Conservation (phyloP, 2,329 filamentous ascomycete species). For the Verticillium isaacii region DNA sequence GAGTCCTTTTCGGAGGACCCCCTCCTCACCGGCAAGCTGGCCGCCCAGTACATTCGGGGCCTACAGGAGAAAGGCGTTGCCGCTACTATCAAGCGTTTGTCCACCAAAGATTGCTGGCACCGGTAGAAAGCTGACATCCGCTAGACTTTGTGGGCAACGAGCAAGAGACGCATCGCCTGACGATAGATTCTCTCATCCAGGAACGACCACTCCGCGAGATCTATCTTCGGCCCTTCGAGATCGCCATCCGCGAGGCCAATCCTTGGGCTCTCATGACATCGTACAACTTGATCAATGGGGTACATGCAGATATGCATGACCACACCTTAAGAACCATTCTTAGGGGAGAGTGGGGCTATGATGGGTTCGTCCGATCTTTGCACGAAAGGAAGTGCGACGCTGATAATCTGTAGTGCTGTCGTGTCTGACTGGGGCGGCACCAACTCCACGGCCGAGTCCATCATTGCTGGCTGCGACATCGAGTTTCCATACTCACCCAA, state of each 20-base stretch:
- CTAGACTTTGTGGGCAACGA: constrained; percentile 67
- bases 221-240: constrained; percentile 72
- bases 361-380: constrained; percentile 37
- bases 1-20: constrained; percentile 86
- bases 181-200: constrained; percentile 58
- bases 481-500: constrained; percentile 54
- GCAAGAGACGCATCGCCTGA: constrained; percentile 64
- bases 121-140: neutral
- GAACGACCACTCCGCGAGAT: constrained; percentile 64
- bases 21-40: constrained; percentile 67
- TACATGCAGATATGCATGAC: constrained; percentile 53
- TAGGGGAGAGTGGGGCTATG: constrained; percentile 57
- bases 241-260: constrained; percentile 63
- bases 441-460: constrained; percentile 51
- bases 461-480: constrained; percentile 52
- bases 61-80: constrained; percentile 70
- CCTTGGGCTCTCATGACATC: constrained; percentile 67
- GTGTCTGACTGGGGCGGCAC: constrained; percentile 56
- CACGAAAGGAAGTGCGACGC: neutral
- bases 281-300: constrained; percentile 63
- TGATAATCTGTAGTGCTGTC: constrained; percentile 34
- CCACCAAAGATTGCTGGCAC: neutral
- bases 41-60: constrained; percentile 67
- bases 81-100: constrained; percentile 71
- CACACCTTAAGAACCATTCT: constrained; percentile 53